phyloP scores from a whole-genome alignment of 805 yeast species.

The Candida coleopterorum region DNA sequence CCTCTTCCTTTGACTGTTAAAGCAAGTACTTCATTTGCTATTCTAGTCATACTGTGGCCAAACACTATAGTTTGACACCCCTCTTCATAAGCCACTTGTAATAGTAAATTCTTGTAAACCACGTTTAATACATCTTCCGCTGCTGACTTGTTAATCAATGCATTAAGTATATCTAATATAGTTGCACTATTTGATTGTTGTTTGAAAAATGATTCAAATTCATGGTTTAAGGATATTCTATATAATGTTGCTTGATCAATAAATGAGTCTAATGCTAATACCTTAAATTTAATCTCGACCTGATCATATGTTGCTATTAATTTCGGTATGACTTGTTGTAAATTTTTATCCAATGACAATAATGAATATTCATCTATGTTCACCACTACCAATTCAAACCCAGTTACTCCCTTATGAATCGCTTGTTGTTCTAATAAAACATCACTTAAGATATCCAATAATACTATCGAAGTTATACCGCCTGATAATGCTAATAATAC shows the following conservation, averaged over 20 bases:
- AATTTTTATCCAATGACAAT: conserved; percentile 12
- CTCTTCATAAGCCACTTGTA: conserved; percentile 40
- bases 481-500: conserved; percentile 61
- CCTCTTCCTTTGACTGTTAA: conserved; percentile 88
- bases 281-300: conserved; percentile 30
- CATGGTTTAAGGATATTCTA: conserved; percentile 28
- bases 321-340: conserved; percentile 14
- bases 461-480: conserved; percentile 62
- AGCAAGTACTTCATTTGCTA: conserved; percentile 77
- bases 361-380: conserved; percentile 38
- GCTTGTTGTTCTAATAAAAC: conserved; percentile 56
- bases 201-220: conserved; percentile 16
- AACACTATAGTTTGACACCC: conserved; percentile 55
- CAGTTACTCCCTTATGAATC: conserved; percentile 62
- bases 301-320: conserved; percentile 17
- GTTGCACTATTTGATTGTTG: conserved; percentile 11
- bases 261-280: conserved; percentile 39
- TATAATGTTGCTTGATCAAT: conserved; percentile 25
- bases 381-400: conserved; percentile 56
- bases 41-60: conserved; percentile 76
- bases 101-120: conserved; percentile 44
- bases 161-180: conserved; percentile 30
- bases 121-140: conserved; percentile 55
- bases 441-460: conserved; percentile 61
- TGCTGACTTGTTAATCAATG: conserved; percentile 53